Percentiles rank a stretch among this genome's conserved stretches.
phyloP scores from a whole-genome alignment of 345 rosid genomes.

The Viola odorata region DNA sequence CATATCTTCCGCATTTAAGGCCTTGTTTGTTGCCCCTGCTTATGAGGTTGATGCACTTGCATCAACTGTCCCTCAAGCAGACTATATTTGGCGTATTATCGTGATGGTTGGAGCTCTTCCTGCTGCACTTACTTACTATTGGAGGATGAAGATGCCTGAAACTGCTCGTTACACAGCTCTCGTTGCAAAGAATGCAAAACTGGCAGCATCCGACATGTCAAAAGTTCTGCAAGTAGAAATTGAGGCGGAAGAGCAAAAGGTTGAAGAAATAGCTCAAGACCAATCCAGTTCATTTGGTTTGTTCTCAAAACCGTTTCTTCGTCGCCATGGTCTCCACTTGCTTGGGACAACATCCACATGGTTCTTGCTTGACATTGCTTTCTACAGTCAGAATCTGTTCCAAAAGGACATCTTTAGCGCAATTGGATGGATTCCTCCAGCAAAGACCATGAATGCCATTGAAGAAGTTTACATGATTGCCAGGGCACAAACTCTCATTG shows the following conservation, averaged over 20 bases:
- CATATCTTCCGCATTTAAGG: slow-evolving; percentile 42
- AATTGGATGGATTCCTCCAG: slow-evolving; percentile 75
- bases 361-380: slow-evolving; percentile 84
- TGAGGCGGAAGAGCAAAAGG: slow-evolving; percentile 45
- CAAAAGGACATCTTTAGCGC: slow-evolving; percentile 87
- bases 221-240: slow-evolving; percentile 69
- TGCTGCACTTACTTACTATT: slow-evolving; percentile 72
- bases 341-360: slow-evolving; percentile 79
- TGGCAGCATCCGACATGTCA: slow-evolving; percentile 76
- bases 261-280: slow-evolving; percentile 16
- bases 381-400: slow-evolving; percentile 77
- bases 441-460: slow-evolving; percentile 68
- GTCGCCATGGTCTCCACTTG: slow-evolving; percentile 74
- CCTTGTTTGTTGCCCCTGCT: slow-evolving; percentile 45
- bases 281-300: slow-evolving; percentile 40
- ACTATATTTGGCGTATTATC: slow-evolving; percentile 77
- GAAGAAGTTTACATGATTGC: slow-evolving; percentile 73
- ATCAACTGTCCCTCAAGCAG: slow-evolving; percentile 65
- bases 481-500: slow-evolving; percentile 77
- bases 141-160: slow-evolving; percentile 85
- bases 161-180: slow-evolving; percentile 89
- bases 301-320: slow-evolving; percentile 51
- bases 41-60: slow-evolving; percentile 37
- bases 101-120: slow-evolving; percentile 80
- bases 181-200: slow-evolving; percentile 65